Conservation (phyloP, 1,139 yeast species). For the Pichia sp. region DNA sequence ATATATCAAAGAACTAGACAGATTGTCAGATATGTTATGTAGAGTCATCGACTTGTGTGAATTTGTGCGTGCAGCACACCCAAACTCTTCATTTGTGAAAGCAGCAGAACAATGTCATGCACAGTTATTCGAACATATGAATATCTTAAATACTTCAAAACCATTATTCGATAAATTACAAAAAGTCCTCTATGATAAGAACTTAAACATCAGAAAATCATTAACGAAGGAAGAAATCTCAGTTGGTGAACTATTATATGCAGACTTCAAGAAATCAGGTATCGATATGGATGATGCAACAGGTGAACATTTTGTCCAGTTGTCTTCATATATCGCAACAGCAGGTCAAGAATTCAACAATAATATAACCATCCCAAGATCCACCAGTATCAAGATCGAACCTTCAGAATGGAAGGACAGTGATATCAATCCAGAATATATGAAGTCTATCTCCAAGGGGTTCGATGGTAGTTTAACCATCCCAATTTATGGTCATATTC, state of each 20-base stretch:
- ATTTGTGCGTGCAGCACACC: conserved; percentile 87
- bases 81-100: conserved; percentile 62
- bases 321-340: conserved; percentile 80
- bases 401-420: conserved; percentile 24
- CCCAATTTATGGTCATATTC: conserved; percentile 69
- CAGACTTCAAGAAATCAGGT: conserved; percentile 91
- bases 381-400: conserved; percentile 31
- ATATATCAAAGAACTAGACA: conserved; percentile 71
- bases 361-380: conserved; percentile 48
- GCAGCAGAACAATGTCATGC: conserved; percentile 93
- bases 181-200: conserved; percentile 44
- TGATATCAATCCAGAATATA: conserved; percentile 25
- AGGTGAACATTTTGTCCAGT: conserved; percentile 66
- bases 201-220: conserved; percentile 36
- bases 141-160: conserved; percentile 81
- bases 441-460: conserved; percentile 21
- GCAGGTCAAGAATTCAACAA: conserved; percentile 78
- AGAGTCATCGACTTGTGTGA: conserved; percentile 95
- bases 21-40: conserved; percentile 84
- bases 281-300: conserved; percentile 71
- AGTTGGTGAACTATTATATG: conserved; percentile 76
- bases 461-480: conserved; percentile 40
- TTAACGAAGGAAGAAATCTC: conserved; percentile 71
- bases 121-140: conserved; percentile 91
- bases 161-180: conserved; percentile 63